These are phyloP conservation scores for Dothistroma pini DNA, from an alignment of 2,329 filamentous ascomycete genomes.

Conservation along the genomic window DNA sequence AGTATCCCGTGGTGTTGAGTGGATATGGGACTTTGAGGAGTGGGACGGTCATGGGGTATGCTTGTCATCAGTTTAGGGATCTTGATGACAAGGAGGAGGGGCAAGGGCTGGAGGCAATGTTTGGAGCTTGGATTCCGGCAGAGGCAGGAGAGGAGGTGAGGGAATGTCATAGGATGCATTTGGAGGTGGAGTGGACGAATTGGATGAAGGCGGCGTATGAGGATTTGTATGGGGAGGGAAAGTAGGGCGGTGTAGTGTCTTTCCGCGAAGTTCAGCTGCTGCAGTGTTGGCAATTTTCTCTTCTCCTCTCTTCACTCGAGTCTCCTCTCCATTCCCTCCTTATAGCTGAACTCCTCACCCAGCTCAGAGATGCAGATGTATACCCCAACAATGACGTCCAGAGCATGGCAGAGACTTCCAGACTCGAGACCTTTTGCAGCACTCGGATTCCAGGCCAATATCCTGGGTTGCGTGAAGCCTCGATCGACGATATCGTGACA, in stretches of 20 bases:
- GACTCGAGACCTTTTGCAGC: neutral
- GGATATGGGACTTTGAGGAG: constrained; percentile 5
- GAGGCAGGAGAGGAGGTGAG: constrained; percentile 7
- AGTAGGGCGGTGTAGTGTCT: neutral
- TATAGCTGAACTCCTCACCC: neutral
- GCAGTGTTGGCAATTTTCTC: neutral
- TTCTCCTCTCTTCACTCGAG: neutral
- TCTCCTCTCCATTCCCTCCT: neutral
- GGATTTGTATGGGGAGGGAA: neutral
- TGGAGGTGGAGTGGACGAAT: constrained; percentile 12
- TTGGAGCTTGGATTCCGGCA: constrained; percentile 10
- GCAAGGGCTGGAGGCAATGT: constrained; percentile 8
- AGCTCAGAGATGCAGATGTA: neutral
- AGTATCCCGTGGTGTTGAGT: constrained; percentile 6
- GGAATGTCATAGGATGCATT: constrained; percentile 12
- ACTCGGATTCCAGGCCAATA: neutral
- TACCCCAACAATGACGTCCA: neutral
- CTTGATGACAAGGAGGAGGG: neutral
- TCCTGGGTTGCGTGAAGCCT: neutral
- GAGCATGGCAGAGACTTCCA: neutral
- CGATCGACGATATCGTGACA: neutral
- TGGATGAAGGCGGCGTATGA: constrained; percentile 7
- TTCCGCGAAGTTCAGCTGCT: neutral
- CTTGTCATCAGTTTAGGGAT: constrained; percentile 14
- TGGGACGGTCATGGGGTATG: constrained; percentile 11